Conservation (phyloP, 78 protist genomes). For the Monosiga brevicollis region DNA sequence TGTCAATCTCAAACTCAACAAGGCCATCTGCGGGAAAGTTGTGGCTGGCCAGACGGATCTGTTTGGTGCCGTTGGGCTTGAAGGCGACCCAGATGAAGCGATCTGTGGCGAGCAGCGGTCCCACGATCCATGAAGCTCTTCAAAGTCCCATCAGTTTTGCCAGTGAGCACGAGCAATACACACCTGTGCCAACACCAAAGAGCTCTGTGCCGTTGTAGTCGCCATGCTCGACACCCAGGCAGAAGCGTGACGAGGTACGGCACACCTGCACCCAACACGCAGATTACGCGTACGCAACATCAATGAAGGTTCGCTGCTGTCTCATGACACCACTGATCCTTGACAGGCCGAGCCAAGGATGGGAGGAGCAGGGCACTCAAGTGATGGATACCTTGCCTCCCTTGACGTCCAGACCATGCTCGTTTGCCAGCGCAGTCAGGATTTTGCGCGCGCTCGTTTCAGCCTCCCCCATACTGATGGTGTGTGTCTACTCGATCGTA, state of each 20-base stretch:
- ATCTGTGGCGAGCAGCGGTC: not conserved
- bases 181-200: constrained; percentile 25
- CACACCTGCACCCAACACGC: not conserved
- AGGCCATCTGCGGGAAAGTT: constrained; percentile 15
- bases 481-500: too few species aligned
- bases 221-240: constrained; percentile 29
- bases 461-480: too few species aligned
- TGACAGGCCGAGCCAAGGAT: too few species aligned
- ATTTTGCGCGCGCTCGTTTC: too few species aligned
- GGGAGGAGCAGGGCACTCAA: not conserved
- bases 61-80: constrained; percentile 3
- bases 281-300: not conserved
- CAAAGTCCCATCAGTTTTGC: not conserved
- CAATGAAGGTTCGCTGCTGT: too few species aligned
- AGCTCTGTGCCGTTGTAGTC: constrained; percentile 37
- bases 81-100: constrained; percentile 30
- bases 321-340: too few species aligned
- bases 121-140: not conserved
- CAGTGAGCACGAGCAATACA: not conserved
- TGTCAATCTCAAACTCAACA: not conserved
- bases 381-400: not conserved
- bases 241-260: constrained; percentile 25
- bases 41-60: not conserved
- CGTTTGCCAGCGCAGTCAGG: not conserved
- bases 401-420: constrained; percentile 5